Conservation (phyloP, 2,329 filamentous ascomycete species). For the Fusarium annulatum region DNA sequence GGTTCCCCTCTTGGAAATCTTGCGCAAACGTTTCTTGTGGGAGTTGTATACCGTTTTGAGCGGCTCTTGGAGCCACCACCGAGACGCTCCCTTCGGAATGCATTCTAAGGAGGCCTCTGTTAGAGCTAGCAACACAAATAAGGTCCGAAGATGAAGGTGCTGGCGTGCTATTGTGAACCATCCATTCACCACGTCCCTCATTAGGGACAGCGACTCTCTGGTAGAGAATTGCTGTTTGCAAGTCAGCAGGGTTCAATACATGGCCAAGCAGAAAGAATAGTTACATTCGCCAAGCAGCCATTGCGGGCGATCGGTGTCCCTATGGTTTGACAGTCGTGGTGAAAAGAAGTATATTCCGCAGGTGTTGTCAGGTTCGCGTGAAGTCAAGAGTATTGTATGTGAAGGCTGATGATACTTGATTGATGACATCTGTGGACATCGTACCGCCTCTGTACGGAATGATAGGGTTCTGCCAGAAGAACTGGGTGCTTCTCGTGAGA, state of each 20-base stretch:
- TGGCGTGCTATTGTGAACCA: conserved; percentile 55
- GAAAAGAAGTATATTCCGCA: conserved; percentile 54
- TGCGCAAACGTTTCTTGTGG: conserved; percentile 59
- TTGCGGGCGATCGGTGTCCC: conserved; percentile 44
- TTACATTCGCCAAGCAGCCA: conserved; percentile 55
- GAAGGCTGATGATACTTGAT: conserved; percentile 60
- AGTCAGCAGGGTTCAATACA: background rate
- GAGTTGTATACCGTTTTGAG: conserved; percentile 31
- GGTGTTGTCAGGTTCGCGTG: conserved; percentile 48
- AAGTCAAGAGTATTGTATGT: conserved; percentile 57
- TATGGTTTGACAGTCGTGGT: conserved; percentile 46
- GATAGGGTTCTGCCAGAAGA: conserved; percentile 31
- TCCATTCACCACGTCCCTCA: conserved; percentile 43
- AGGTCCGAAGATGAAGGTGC: conserved; percentile 54
- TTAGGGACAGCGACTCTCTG: conserved; percentile 47
- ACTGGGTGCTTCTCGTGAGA: conserved; percentile 33
- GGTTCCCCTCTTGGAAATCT: conserved; percentile 58
- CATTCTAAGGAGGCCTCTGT: conserved; percentile 57
- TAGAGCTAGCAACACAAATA: conserved; percentile 61
- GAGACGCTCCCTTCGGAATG: conserved; percentile 46
- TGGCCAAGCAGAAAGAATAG: background rate
- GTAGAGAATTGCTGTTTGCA: conserved; percentile 46
- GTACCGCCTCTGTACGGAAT: conserved; percentile 51
- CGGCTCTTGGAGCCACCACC: conserved; percentile 48
- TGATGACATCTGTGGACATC: conserved; percentile 56